A percentile compares a stretch with the other conserved stretches of the same genome.
Evolutionary conservation across 805 yeast species (phyloP).

Genomic region (Candida lessepsii): DNA sequence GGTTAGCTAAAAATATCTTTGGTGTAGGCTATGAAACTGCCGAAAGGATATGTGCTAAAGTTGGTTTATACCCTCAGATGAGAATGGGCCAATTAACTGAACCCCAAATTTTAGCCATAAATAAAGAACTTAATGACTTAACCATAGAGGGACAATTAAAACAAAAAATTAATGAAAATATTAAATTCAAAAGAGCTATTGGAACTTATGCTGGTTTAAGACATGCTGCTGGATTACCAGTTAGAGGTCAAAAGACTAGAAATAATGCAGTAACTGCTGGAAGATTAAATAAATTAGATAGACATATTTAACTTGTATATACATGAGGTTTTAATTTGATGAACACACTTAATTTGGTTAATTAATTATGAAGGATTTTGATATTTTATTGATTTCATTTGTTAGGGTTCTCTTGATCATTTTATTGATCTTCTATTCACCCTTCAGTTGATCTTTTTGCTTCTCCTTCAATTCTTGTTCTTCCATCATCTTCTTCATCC

Average conservation of each 20-base stretch:
- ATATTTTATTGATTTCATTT: too few species aligned
- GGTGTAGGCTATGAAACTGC: constrained; percentile 84
- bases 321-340: too few species aligned
- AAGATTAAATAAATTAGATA: constrained; percentile 74
- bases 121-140: constrained; percentile 82
- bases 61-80: constrained; percentile 91
- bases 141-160: constrained; percentile 79
- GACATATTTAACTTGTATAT: constrained; percentile 30
- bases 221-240: constrained; percentile 72
- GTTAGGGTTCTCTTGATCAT: not conserved
- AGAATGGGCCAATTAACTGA: constrained; percentile 91
- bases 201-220: constrained; percentile 88
- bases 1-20: constrained; percentile 76
- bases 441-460: not conserved
- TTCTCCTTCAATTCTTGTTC: constrained; percentile 15
- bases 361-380: too few species aligned
- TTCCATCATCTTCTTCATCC: constrained; percentile 25
- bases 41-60: constrained; percentile 72
- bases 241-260: constrained; percentile 84
- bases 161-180: constrained; percentile 74
- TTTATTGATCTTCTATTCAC: not conserved
- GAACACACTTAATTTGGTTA: too few species aligned
- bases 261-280: constrained; percentile 89
- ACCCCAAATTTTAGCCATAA: constrained; percentile 78
- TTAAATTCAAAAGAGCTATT: constrained; percentile 70